Base-by-base conservation (phyloP, 331 rosid genomes). In the Malus hybrid region DNA sequence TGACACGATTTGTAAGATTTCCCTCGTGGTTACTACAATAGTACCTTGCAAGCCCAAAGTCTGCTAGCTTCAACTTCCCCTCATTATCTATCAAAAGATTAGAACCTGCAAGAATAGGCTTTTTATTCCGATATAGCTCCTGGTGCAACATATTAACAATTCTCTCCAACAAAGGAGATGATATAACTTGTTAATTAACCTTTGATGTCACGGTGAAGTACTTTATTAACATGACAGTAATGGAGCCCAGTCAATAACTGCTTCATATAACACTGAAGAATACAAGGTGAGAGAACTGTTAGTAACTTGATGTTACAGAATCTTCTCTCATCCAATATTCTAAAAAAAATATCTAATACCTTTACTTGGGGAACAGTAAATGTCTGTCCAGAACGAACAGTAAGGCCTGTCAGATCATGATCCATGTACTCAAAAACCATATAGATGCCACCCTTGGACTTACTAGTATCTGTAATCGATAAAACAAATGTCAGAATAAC, bases 381-480 rank as follows among this genome's bases (percentile, higher is more conserved):
- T 81, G 92, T 84, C 90, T 84, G 82, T 80, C 93, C 96, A 75
- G 93, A 91, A 26, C 93, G 89, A 36, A 87, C 90, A 36, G 92
- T 89, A 73, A 91, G 96, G 75, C 96, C 96, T 2, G 90, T 88
- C 84, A 91, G 86, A 70, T 91, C 96, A 74, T 91, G 96, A 79
- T 91, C 96, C 93, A 91, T 91, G 83, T 91, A 91, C 78, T 91
- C 96, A 68, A 91, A 88, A 74, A 91, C 96, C 93, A 91, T 91
- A 77, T 91, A 91, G 65, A 91, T 82, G 81, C 92, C 96, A 29
- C 93, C 93, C 81, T 81, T 84, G 73, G 82, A 87, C 80, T 85
- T 90, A 80, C 79, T 87, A 42, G 89, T 85, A 68, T 90, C 96
- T 88, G 83, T 28, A 70, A 44, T 32, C 4, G 55, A 71, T 68